A percentile compares a stretch with the other conserved stretches of the same genome.
Conservation (phyloP, 2,329 filamentous ascomycete genomes). For the Lomentospora prolificans region DNA sequence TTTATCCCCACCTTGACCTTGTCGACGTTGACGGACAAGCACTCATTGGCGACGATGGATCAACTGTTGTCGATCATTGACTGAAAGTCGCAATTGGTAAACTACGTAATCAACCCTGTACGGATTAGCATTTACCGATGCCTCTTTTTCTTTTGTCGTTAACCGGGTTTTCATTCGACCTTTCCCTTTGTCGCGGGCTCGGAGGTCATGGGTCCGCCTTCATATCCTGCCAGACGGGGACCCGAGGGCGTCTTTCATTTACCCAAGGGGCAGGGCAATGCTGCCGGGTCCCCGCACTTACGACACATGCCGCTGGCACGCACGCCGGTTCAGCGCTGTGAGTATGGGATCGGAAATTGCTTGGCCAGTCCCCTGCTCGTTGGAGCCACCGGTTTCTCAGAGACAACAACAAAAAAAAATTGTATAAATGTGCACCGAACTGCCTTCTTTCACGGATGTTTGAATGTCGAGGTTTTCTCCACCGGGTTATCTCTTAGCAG, state of each 20-base stretch:
- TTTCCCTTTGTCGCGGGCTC: background rate
- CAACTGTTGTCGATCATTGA: conserved; percentile 1
- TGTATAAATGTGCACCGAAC: background rate
- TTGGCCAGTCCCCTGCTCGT: too few relatives aligned
- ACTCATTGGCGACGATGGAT: background rate
- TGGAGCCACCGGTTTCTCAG: too few relatives aligned
- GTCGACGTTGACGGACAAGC: background rate
- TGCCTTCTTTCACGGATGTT: background rate
- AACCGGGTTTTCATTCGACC: background rate
- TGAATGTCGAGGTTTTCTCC: background rate
- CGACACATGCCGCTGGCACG: background rate
- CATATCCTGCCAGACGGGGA: background rate
- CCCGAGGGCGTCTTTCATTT: background rate
- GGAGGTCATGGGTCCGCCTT: conserved; percentile 8
- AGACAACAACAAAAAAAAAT: background rate
- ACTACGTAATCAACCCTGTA: too few relatives aligned
- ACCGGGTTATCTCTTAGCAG: background rate
- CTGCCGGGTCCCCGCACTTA: background rate
- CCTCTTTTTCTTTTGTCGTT: background rate
- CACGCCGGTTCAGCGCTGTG: background rate
- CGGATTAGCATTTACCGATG: background rate
- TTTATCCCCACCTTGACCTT: conserved; percentile 5
- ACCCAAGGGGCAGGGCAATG: background rate
- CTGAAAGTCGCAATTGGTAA: too few relatives aligned
- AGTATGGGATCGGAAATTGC: background rate